Evolutionary conservation across 805 yeast species (phyloP), one percentile per base, ranked within the genome.

Genomic region (Candida adriatica): DNA sequence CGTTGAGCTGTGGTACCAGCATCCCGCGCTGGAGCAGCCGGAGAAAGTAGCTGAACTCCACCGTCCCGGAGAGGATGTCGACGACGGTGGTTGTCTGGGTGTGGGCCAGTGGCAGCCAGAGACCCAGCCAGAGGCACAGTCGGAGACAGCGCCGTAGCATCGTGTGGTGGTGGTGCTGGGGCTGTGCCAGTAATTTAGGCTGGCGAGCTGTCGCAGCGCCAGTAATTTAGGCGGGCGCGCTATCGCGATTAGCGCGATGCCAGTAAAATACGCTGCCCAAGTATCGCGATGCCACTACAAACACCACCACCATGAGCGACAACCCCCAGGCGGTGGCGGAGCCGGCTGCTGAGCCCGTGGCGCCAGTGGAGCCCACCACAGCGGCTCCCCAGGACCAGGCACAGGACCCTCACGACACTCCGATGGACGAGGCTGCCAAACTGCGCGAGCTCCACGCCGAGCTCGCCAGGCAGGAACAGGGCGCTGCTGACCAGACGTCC

Each of bases 11-110:
- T 3, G 86, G 86, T 1, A 85, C 62, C 30, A 78, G 55, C 10
- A 78, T 87, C 31, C 66, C 63, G 32, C 68, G 55, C 49, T 84
- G 95, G 2, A 85, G 39, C 14, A 70, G 56, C 31, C 77, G 59
- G 24, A 83, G 56, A 36, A 83, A 77, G 24, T 65, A 66, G 24
- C 85, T 74, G 57, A 74, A 86, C 49, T 80, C 77, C 0, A 72
- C 79, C 42, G 78, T 72, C 6, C 73, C 55, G 0, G 94, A 82
- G 24, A 85, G 60, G 4, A 82, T 50, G 51, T 85, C 94, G 5
- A 85, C 62, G 6, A 85, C 73, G 0, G 83, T 57, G 3, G 56
- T 53, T 19, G 61, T 45, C n/a, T n/a, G n/a, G n/a, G n/a, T n/a
- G n/a, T n/a, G n/a, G n/a, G n/a, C n/a, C n/a, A n/a, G n/a, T n/a